Conservation (phyloP, 2,329 filamentous ascomycete genomes). For the Nemania abortiva region DNA sequence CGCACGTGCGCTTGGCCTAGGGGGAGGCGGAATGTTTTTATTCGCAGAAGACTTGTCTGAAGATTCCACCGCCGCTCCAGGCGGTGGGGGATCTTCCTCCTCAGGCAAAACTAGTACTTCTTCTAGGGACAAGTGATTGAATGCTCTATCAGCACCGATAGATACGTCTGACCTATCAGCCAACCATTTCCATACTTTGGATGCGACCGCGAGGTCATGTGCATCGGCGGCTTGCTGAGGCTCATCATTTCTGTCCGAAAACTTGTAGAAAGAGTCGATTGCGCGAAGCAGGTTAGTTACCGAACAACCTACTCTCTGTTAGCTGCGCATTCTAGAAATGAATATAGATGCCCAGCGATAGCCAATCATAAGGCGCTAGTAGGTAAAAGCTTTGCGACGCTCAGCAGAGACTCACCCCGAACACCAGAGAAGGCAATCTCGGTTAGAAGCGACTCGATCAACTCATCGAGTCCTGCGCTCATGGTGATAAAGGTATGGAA, state of each 20-base stretch:
- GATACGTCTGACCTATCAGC: constrained; percentile 56
- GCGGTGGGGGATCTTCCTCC: constrained; percentile 38
- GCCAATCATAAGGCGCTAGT: constrained; percentile 25
- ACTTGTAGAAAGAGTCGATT: constrained; percentile 47
- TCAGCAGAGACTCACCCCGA: constrained; percentile 52
- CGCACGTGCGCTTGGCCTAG: neutral
- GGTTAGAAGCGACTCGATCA: constrained; percentile 59
- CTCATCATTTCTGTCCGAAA: neutral
- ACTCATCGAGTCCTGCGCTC: constrained; percentile 58
- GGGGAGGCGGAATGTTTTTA: neutral
- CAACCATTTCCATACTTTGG: constrained; percentile 59
- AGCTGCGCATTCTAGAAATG: constrained; percentile 29
- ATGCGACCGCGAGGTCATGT: constrained; percentile 52
- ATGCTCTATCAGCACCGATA: constrained; percentile 53
- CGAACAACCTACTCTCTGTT: constrained; percentile 47
- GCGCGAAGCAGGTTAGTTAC: constrained; percentile 45
- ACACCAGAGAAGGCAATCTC: constrained; percentile 60
- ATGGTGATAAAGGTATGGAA: constrained; percentile 45
- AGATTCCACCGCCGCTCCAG: constrained; percentile 7
- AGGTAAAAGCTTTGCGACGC: constrained; percentile 1
- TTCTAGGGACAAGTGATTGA: constrained; percentile 56
- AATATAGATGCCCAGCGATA: neutral
- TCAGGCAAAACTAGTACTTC: constrained; percentile 56
- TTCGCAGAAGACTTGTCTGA: constrained; percentile 6
- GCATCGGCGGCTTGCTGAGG: constrained; percentile 28